Percentiles rank a stretch among this genome's conserved stretches.
These are phyloP conservation scores for Kluyveromyces sp. DNA, from an alignment of 1,139 yeast genomes.

Conservation along the genomic window DNA sequence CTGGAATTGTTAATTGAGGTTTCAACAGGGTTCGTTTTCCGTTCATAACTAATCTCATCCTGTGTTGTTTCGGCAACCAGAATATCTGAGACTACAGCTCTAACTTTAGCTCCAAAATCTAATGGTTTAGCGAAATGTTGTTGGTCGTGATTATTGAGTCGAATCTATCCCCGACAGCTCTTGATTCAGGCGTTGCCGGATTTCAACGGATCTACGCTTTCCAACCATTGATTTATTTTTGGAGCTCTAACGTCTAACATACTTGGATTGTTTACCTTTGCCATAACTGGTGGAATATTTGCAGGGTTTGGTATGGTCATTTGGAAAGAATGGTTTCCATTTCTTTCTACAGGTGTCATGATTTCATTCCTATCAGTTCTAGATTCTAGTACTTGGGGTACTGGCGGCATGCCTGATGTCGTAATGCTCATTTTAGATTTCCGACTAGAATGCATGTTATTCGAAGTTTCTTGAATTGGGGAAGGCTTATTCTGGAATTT, in stretches of 20 bases:
- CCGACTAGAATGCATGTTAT: not conserved
- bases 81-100: not conserved
- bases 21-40: no score
- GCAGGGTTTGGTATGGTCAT: not conserved
- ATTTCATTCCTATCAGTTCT: not conserved
- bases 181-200: not conserved
- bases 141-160: not conserved
- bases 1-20: no score
- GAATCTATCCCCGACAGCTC: not conserved
- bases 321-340: not conserved
- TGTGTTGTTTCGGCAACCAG: not conserved
- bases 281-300: not conserved
- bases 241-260: not conserved
- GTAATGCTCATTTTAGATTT: not conserved
- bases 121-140: slow-evolving; percentile 2
- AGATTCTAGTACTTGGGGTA: not conserved
- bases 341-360: slow-evolving; percentile 1
- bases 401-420: not conserved
- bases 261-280: slow-evolving; percentile 1
- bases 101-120: slow-evolving; percentile 1
- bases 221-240: not conserved
- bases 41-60: not conserved
- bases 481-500: not conserved
- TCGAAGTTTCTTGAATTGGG: not conserved
- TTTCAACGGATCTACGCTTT: not conserved